phyloP scores from a whole-genome alignment of 495 filamentous ascomycete genomes.

The Lichenothelia convexa region DNA sequence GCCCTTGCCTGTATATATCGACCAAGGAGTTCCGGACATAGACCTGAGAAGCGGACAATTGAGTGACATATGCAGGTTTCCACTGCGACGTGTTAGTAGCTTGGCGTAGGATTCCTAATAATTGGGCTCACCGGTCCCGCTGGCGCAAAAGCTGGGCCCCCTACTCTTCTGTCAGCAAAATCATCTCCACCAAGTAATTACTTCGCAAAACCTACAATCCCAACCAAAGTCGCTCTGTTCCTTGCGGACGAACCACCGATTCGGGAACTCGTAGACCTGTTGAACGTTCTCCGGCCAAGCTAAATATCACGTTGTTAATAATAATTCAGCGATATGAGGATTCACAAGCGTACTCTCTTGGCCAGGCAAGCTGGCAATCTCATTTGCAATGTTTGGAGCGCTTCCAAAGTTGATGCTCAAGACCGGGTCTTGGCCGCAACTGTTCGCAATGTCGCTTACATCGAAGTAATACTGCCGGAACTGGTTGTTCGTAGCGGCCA shows the following conservation, averaged over 20 bases:
- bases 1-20: conserved; percentile 42
- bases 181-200: background rate
- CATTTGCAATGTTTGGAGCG: conserved; percentile 32
- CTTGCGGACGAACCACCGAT: conserved; percentile 47
- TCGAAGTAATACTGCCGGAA: conserved; percentile 58
- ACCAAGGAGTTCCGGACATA: conserved; percentile 40
- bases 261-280: conserved; percentile 31
- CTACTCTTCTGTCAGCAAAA: background rate
- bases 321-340: no score
- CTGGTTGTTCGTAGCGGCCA: conserved; percentile 52
- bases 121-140: no score
- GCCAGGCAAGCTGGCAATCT: conserved; percentile 34
- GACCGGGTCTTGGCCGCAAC: conserved; percentile 25
- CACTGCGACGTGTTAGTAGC: no score
- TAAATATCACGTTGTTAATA: no score
- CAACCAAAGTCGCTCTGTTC: conserved; percentile 55
- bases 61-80: conserved; percentile 41
- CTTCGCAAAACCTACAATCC: no score
- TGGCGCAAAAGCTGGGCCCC: conserved; percentile 48
- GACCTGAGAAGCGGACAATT: conserved; percentile 28
- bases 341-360: conserved; percentile 26
- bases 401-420: conserved; percentile 39
- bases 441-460: conserved; percentile 30
- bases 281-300: conserved; percentile 15
- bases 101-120: no score